Evolutionary conservation across 2,329 filamentous ascomycete species (phyloP), one percentile per base, ranked within the genome.

Genomic region (Alternaria burnsii): DNA sequence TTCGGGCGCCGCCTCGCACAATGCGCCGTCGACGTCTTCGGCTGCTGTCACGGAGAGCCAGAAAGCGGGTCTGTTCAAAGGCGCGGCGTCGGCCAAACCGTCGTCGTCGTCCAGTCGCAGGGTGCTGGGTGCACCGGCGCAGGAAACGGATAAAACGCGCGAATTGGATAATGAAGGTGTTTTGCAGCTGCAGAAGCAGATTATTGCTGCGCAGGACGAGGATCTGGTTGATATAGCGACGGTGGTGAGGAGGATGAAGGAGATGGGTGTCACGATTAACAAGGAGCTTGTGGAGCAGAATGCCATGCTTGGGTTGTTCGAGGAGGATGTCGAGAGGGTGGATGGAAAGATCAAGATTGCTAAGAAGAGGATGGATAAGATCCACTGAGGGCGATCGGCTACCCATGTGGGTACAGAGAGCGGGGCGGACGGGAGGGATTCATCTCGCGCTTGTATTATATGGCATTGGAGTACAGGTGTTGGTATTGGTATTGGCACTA

Each of bases 131-230:
- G 89, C 86, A 0, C 90, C 91, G 2, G 80, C 90, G 3, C 86
- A 89, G 1, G 92, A 96, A 79, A 94, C 91, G 16, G 89, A 91
- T 59, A 86, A 87, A 63, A 94, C 92, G 43, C 81, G 91, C 12
- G 91, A 94, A 76, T 79, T 92, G 55, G 91, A 93, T 73, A 95
- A 95, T 69, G 78, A 84, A 5, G 91, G 91, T 0, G 88, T 95
- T 18, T 70, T 94, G 62, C 86, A 91, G 75, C 78, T 95, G 62
- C 92, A 95, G 77, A 84, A 87, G 69, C 85, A 91, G 71, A 87
- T 92, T 76, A 92, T 94, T 83, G 74, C 84, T 54, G 88, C 91
- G 66, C 92, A 96, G 72, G 92, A 95, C 67, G 77, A 89, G 69
- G 89, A 91, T 68, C 85, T 95, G 3, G 85, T 90, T 18, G 83